phyloP scores from a whole-genome alignment of 768 basidiomycete species.

The Polyporus arcularius region DNA sequence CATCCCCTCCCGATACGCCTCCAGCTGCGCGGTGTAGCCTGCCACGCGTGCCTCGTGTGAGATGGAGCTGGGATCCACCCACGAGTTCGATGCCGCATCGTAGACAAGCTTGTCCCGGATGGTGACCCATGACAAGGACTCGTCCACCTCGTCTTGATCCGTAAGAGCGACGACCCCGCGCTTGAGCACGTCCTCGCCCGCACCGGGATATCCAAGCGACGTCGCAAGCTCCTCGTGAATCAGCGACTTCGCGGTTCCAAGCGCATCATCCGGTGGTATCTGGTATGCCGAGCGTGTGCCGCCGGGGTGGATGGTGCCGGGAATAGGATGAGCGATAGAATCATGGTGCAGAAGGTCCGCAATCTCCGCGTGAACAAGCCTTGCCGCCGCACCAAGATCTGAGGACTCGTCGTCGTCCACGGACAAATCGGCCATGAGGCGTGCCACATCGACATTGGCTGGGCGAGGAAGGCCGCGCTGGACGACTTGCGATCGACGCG shows the following conservation, averaged over 20 bases:
- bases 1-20: constrained; percentile 69
- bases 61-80: constrained; percentile 69
- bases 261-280: constrained; percentile 74
- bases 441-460: constrained; percentile 71
- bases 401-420: constrained; percentile 46
- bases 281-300: constrained; percentile 67
- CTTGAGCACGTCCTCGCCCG: constrained; percentile 75
- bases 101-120: constrained; percentile 64
- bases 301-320: constrained; percentile 81
- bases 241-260: constrained; percentile 66
- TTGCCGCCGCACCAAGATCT: constrained; percentile 51
- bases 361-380: constrained; percentile 76
- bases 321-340: constrained; percentile 81
- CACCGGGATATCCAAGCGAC: constrained; percentile 82
- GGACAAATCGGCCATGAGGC: constrained; percentile 61
- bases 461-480: constrained; percentile 86
- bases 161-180: constrained; percentile 70
- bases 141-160: constrained; percentile 62
- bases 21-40: constrained; percentile 64
- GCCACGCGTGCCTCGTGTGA: constrained; percentile 57
- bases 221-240: constrained; percentile 83
- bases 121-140: constrained; percentile 70
- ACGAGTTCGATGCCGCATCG: constrained; percentile 53
- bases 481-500: constrained; percentile 78
- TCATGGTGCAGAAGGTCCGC: constrained; percentile 83